Base-by-base conservation (phyloP, 2,329 filamentous ascomycete genomes). In the Curvularia spicifera region DNA sequence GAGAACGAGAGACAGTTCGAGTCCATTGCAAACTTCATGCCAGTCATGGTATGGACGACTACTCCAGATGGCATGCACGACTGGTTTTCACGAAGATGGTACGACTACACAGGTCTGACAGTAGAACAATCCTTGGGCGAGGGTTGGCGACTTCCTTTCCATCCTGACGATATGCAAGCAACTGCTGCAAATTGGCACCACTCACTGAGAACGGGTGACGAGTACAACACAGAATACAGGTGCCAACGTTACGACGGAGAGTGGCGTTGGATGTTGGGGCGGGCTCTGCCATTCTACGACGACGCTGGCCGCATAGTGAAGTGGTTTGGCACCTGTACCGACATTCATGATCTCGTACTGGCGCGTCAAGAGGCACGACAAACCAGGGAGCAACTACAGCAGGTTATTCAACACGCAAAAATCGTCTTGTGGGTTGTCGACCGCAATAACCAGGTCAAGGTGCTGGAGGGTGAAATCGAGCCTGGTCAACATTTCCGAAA, bases 311-410 rank as follows among this genome's bases (percentile, higher is more conserved):
- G 83, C 47, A 91, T 93, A 48, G 82, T 91, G 57, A 91, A 90
- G 70, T 93, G 90, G 90, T 91, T 91, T 67, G 91, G 89, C 15
- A 92, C 89, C 1, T 92, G 88, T 68, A 93, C 90, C 12, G 90
- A 94, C 63, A 89, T 93, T 18, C 88, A 93, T 69, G 89, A 93
- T 60, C 82, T 87, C 43, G 88, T 93, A 3, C 83, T 90, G 68
- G 84, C 88, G 13, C 87, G 89, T 58, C 81, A 89, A 60, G 83
- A 83, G 48, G 88, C 88, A 15, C 87, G 86, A 60, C 83, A 86
- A 56, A 89, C 85, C 18, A 83, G 87, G n/a, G 85, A 89, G 67
- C 89, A 92, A 70, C 81, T 94, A 0, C 80, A 88, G 8, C 89
- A 87, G 59, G 90, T 93, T 26, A 87, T 93, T 54, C 85, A 88